A percentile compares a stretch with the other conserved stretches of the same genome.
These are phyloP conservation scores for Hypericum androsaemum DNA, from an alignment of 345 rosid genomes.

Conservation along the genomic window DNA sequence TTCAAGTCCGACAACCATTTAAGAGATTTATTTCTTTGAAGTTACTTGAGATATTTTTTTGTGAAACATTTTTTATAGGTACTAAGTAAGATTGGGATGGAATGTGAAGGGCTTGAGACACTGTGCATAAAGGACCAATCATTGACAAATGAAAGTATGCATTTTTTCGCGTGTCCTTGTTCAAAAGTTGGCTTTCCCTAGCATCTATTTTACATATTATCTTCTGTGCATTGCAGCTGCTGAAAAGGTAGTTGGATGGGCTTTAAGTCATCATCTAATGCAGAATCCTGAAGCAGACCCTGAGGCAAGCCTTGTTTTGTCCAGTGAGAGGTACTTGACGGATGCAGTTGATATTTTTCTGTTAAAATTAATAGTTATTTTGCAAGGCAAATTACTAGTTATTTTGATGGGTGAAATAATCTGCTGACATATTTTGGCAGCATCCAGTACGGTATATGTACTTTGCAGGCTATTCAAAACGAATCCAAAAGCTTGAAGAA, in stretches of 20 bases:
- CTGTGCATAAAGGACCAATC: slow-evolving; percentile 68
- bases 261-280: slow-evolving; percentile 68
- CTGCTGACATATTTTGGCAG: slow-evolving; percentile 41
- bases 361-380: too few species aligned
- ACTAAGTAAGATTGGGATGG: slow-evolving; percentile 51
- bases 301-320: slow-evolving; percentile 48
- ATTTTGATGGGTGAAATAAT: slow-evolving; percentile 11
- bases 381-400: slow-evolving; percentile 16
- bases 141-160: slow-evolving; percentile 65
- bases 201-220: slow-evolving; percentile 2
- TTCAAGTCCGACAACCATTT: too few species aligned
- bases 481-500: slow-evolving; percentile 72
- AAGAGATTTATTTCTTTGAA: background rate
- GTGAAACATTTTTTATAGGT: slow-evolving; percentile 30
- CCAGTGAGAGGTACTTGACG: slow-evolving; percentile 58
- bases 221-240: slow-evolving; percentile 42
- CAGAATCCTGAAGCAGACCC: slow-evolving; percentile 51
- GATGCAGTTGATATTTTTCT: slow-evolving; percentile 9
- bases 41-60: background rate
- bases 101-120: slow-evolving; percentile 61
- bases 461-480: slow-evolving; percentile 57
- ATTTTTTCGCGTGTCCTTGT: slow-evolving; percentile 7
- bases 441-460: slow-evolving; percentile 56
- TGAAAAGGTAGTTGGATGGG: slow-evolving; percentile 86
- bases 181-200: background rate